phyloP scores from a whole-genome alignment of 2,329 filamentous ascomycete genomes.

The Monilinia laxa region DNA sequence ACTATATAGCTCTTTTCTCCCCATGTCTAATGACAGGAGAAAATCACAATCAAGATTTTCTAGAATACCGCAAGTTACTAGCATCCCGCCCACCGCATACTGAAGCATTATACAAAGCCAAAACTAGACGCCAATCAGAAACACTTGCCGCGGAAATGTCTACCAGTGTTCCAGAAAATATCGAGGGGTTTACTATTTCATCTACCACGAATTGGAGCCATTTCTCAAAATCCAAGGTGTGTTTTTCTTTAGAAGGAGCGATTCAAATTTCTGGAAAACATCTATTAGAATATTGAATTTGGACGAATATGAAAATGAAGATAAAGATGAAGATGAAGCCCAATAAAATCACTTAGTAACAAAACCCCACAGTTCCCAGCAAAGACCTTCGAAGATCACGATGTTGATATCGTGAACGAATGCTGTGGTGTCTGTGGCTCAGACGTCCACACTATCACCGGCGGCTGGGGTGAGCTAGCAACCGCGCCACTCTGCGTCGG shows the following conservation, averaged over 20 bases:
- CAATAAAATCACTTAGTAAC: background rate
- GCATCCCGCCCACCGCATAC: background rate
- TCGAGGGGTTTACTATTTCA: conserved; percentile 58
- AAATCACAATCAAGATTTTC: background rate
- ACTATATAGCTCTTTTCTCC: background rate
- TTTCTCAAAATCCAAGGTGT: conserved; percentile 34
- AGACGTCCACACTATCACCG: conserved; percentile 37
- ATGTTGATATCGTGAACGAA: conserved; percentile 84
- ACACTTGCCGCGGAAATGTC: background rate
- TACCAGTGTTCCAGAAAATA: conserved; percentile 50
- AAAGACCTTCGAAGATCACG: conserved; percentile 81
- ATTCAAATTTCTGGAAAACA: no score
- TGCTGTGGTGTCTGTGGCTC: conserved; percentile 49
- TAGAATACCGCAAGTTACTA: background rate
- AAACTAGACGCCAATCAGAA: background rate
- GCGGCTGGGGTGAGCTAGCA: conserved; percentile 33
- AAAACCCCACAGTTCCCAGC: conserved; percentile 3
- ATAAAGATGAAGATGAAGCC: background rate
- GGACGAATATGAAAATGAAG: background rate
- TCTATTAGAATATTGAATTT: background rate
- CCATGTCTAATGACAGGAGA: background rate
- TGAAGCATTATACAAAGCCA: background rate
- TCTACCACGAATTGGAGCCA: conserved; percentile 34
- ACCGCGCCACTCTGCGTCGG: conserved; percentile 42
- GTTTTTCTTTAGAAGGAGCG: background rate